Conservation (phyloP, 257 asterid species). For the Sherardia arvensis region DNA sequence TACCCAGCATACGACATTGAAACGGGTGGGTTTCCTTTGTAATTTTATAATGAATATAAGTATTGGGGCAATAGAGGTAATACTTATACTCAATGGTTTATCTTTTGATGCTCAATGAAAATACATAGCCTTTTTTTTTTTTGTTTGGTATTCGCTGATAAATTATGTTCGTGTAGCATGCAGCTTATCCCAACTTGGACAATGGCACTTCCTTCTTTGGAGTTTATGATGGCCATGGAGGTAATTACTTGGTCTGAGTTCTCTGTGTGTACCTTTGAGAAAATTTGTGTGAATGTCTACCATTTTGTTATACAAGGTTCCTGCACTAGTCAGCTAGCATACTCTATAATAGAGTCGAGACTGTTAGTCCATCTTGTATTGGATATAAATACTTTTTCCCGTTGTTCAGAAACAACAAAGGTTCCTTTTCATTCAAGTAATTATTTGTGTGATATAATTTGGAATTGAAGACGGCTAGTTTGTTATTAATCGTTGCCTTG, state of each 20-base stretch:
- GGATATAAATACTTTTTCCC: not conserved
- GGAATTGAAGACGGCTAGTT: not conserved
- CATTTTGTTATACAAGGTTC: not conserved
- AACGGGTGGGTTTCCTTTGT: not conserved
- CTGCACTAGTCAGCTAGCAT: not conserved
- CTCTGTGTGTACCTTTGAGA: not conserved
- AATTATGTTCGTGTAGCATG: conserved; percentile 65
- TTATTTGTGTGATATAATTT: not conserved
- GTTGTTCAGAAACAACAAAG: not conserved
- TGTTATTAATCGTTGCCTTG: not conserved
- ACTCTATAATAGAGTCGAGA: too few species aligned
- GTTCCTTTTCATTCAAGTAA: not conserved
- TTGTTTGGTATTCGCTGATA: conserved; percentile 18
- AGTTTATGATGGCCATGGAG: conserved; percentile 99
- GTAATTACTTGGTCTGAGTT: conserved; percentile 27
- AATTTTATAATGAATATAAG: not conserved
- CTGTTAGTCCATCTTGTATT: too few species aligned
- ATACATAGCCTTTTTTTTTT: conserved; percentile 5
- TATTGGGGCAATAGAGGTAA: not conserved
- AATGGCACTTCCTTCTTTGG: conserved; percentile 79
- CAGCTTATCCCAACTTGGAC: conserved; percentile 72
- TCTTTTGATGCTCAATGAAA: not conserved
- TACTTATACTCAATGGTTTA: not conserved
- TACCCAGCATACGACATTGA: not conserved
- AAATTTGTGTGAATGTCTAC: not conserved